These are phyloP conservation scores for Gillenia trifoliata DNA, from an alignment of 306 rosid genomes.

Conservation along the genomic window DNA sequence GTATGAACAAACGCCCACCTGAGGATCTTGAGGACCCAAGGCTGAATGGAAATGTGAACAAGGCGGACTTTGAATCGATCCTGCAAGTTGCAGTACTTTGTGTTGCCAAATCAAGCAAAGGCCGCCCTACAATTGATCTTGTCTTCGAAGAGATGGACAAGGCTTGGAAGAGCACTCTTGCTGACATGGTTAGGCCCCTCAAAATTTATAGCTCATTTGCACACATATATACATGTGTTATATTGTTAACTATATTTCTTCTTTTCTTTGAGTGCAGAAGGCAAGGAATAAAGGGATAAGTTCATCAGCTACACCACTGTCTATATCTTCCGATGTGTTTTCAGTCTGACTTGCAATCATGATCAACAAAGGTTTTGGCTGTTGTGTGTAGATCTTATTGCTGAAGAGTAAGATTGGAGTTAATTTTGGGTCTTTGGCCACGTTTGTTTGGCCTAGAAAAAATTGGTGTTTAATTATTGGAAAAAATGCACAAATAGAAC, in stretches of 20 bases:
- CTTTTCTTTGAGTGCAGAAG: constrained; percentile 27
- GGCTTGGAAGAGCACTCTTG: constrained; percentile 36
- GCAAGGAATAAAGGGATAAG: constrained; percentile 20
- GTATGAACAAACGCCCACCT: constrained; percentile 50
- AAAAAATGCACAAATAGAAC: too few relatives aligned
- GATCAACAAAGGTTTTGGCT: neutral
- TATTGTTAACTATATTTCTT: neutral
- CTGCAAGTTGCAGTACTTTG: constrained; percentile 71
- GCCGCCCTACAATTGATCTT: constrained; percentile 61
- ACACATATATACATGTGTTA: neutral
- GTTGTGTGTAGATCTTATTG: neutral
- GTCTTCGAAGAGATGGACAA: constrained; percentile 60
- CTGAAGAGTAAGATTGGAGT: neutral
- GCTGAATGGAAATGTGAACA: constrained; percentile 49
- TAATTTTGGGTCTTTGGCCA: neutral
- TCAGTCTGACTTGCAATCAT: constrained; percentile 19
- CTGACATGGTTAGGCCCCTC: constrained; percentile 11
- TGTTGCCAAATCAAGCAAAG: constrained; percentile 72
- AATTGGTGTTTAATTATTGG: neutral
- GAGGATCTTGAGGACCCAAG: constrained; percentile 73
- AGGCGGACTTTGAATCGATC: constrained; percentile 54
- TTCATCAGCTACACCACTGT: constrained; percentile 32
- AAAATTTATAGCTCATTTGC: neutral
- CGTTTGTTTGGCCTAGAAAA: neutral
- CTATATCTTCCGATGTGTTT: constrained; percentile 28